A percentile compares a stretch with the other conserved stretches of the same genome.
Conservation (phyloP, 805 yeast species). For the Lachancea quebecensis region DNA sequence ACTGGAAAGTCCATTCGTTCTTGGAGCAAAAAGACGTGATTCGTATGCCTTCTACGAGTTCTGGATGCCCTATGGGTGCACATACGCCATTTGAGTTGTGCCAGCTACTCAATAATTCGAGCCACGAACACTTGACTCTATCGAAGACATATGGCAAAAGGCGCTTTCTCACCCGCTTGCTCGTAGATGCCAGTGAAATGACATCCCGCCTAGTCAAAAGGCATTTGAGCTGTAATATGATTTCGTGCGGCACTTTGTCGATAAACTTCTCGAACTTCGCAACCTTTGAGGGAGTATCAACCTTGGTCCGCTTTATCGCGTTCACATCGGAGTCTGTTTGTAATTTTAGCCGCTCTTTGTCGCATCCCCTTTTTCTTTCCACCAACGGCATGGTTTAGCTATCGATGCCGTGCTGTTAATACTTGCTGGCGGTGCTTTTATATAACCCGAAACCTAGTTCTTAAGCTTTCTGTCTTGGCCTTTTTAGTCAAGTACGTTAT, state of each 20-base stretch:
- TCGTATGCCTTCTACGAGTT: conserved; percentile 22
- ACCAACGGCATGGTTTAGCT: neutral
- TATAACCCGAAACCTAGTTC: too few relatives aligned
- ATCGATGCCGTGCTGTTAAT: neutral
- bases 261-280: conserved; percentile 7
- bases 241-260: conserved; percentile 13
- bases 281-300: neutral
- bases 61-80: conserved; percentile 6
- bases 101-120: conserved; percentile 12
- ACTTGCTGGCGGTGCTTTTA: too few relatives aligned
- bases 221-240: conserved; percentile 8
- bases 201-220: conserved; percentile 12
- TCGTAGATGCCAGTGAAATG: conserved; percentile 10
- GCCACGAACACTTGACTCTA: conserved; percentile 12
- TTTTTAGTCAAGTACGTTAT: too few relatives aligned
- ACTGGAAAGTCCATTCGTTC: conserved; percentile 33
- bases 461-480: neutral
- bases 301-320: neutral
- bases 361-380: neutral
- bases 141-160: conserved; percentile 13
- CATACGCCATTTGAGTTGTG: conserved; percentile 1
- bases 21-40: conserved; percentile 26
- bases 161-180: conserved; percentile 9
- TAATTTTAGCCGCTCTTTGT: neutral
- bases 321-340: neutral